Base-by-base conservation (phyloP, 2,329 filamentous ascomycete species). In the Ophiostoma ips region DNA sequence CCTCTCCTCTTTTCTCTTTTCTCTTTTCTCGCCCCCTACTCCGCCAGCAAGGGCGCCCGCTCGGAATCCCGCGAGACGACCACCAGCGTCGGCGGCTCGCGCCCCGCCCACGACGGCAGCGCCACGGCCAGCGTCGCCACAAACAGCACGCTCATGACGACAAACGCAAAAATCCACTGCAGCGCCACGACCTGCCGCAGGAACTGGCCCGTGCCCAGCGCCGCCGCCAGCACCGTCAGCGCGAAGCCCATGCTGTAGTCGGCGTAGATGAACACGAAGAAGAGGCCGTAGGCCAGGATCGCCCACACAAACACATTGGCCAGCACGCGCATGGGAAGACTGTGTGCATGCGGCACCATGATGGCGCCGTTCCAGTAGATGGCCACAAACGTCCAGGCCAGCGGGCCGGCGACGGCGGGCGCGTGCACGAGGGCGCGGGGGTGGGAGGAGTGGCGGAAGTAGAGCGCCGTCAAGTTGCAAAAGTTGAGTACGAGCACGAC, bases 161-260 rank as follows among this genome's bases (percentile, higher is more conserved):
- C 71, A 61, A 94, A 92, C 33, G 87, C 84, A 63, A 94, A 94
- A 66, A 94, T 90, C 87, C 87, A 94, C 68, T 95, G 88, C 56
- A 94, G 71, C 7, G 86, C 84, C 57, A 94, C 72, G 52, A 82
- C 65, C 62, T 87, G 79, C 59, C 75, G 73, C 47, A 80, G 69
- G 67, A 94, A 81, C 64, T 95, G 88, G 13, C 79, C 76, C 15
- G 92, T 78, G 12, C 85, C 87, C 38, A 94, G 78, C 16, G 87
- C 78, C 5, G 87, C 80, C 1, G 79, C 69, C 44, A 94, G 69
- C 41, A 88, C 73, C 57, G 80, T 84, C 58, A 95, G 72, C 49
- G 78, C 80, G 63, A 92, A 87, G 2, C 88, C 87, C 62, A 94
- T 83, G 21, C 84, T 83, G 64, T 81, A 81, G 58, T 83, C 79